These are phyloP conservation scores for Solanum habrochaites DNA, from an alignment of 257 asterid species.

Conservation along the genomic window DNA sequence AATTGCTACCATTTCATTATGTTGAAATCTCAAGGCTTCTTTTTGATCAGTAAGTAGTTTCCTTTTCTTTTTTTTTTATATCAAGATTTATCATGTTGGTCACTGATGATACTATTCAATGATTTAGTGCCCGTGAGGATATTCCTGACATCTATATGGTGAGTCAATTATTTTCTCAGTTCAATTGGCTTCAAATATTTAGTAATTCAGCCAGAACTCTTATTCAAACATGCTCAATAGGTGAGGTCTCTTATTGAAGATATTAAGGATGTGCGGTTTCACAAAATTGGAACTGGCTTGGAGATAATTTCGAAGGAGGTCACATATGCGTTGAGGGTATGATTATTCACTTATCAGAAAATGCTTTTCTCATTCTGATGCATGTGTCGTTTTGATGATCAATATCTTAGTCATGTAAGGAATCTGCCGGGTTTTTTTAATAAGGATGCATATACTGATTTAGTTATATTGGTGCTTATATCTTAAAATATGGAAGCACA, in stretches of 20 bases:
- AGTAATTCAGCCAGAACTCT: constrained; percentile 1
- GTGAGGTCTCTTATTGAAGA: constrained; percentile 93
- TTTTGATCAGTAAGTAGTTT: constrained; percentile 67
- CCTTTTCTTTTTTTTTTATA: not conserved
- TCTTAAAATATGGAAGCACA: not conserved
- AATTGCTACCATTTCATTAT: constrained; percentile 88
- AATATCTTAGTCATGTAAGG: not conserved
- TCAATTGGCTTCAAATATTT: not conserved
- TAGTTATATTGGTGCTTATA: not conserved
- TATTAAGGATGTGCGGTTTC: constrained; percentile 90
- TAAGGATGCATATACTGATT: not conserved
- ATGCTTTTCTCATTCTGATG: not conserved
- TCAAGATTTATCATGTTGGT: not conserved
- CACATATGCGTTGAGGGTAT: constrained; percentile 65
- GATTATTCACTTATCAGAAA: not conserved
- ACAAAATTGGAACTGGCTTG: constrained; percentile 82
- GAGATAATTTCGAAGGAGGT: constrained; percentile 70
- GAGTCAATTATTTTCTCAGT: constrained; percentile 9
- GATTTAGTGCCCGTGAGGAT: constrained; percentile 77
- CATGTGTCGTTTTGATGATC: not conserved
- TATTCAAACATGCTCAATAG: constrained; percentile 15
- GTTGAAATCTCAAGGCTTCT: constrained; percentile 94
- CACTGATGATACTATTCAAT: constrained; percentile 7
- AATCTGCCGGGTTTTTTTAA: not conserved
- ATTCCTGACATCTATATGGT: constrained; percentile 84